These are phyloP conservation scores for Picochlorum sp. DNA, from an alignment of 139 green algal genomes.

Conservation along the genomic window DNA sequence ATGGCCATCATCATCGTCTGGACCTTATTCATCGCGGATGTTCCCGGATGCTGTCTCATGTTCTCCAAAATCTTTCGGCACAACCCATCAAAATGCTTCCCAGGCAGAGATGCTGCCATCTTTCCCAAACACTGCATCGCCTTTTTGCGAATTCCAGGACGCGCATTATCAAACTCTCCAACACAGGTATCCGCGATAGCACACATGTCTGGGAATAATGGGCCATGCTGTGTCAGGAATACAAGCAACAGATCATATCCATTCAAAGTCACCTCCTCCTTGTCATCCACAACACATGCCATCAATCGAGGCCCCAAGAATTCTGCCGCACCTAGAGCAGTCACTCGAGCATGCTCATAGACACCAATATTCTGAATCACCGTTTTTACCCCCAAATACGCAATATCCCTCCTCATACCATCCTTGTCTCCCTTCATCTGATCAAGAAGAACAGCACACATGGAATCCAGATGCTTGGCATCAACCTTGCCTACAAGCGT, in stretches of 20 bases:
- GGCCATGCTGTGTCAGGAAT: slow-evolving; percentile 13
- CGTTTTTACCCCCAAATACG: slow-evolving; percentile 75
- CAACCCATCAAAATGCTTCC: neutral
- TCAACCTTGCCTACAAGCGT: slow-evolving; percentile 71
- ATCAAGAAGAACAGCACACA: slow-evolving; percentile 53
- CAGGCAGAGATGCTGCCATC: neutral
- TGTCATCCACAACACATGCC: slow-evolving; percentile 18
- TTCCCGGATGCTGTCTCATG: neutral
- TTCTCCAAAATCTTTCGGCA: neutral
- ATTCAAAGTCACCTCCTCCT: slow-evolving; percentile 8
- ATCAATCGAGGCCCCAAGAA: slow-evolving; percentile 18
- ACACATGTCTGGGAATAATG: slow-evolving; percentile 22
- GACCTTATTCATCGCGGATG: slow-evolving; percentile 8
- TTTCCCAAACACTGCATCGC: slow-evolving; percentile 31
- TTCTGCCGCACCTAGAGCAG: neutral
- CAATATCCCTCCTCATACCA: slow-evolving; percentile 61
- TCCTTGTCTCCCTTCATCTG: slow-evolving; percentile 61
- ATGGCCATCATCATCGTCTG: slow-evolving; percentile 69
- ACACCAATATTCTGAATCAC: slow-evolving; percentile 30
- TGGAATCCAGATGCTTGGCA: slow-evolving; percentile 38
- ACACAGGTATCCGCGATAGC: slow-evolving; percentile 51
- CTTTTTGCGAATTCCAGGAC: slow-evolving; percentile 61
- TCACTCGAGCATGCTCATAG: slow-evolving; percentile 7
- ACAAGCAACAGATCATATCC: slow-evolving; percentile 20
- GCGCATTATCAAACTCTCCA: slow-evolving; percentile 48